These are phyloP conservation scores for Fallopia convolvulus DNA, from an alignment of 148 eudicot species.

Conservation along the genomic window DNA sequence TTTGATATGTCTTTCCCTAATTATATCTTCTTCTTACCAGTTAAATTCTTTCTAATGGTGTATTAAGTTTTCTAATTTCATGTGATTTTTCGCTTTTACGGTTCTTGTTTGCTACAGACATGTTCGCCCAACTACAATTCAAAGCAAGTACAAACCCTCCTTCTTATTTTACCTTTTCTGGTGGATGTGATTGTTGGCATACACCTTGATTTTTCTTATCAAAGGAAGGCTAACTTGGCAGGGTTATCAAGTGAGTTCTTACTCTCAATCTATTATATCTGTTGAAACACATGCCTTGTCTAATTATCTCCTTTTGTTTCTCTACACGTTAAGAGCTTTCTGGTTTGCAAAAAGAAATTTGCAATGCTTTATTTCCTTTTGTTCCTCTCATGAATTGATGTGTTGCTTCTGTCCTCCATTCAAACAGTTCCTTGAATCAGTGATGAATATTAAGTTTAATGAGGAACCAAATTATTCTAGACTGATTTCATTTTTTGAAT, in stretches of 20 bases:
- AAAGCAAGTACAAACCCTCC: no score
- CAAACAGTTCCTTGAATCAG: conserved; percentile 83
- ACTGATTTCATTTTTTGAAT: conserved; percentile 72
- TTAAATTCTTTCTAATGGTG: no score
- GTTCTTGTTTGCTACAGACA: no score
- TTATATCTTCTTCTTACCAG: no score
- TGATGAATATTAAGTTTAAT: conserved; percentile 81
- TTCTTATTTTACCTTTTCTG: no score
- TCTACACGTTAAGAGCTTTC: conserved; percentile 56
- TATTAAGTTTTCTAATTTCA: no score
- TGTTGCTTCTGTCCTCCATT: conserved; percentile 89
- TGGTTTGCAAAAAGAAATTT: conserved; percentile 48
- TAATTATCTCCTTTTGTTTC: background rate
- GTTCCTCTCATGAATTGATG: conserved; percentile 89
- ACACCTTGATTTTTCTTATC: conserved; percentile 67
- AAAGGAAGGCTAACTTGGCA: conserved; percentile 86
- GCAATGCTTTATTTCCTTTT: no score
- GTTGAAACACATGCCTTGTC: background rate
- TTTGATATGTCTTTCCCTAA: no score
- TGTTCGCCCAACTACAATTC: no score
- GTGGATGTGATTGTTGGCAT: conserved; percentile 21
- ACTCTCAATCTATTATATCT: background rate
- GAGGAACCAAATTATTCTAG: conserved; percentile 84
- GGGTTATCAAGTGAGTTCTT: conserved; percentile 66
- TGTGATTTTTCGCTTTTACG: no score